Conservation (phyloP, 1,284 basidiomycete genomes). For the Taiwanofungus camphoratus region DNA sequence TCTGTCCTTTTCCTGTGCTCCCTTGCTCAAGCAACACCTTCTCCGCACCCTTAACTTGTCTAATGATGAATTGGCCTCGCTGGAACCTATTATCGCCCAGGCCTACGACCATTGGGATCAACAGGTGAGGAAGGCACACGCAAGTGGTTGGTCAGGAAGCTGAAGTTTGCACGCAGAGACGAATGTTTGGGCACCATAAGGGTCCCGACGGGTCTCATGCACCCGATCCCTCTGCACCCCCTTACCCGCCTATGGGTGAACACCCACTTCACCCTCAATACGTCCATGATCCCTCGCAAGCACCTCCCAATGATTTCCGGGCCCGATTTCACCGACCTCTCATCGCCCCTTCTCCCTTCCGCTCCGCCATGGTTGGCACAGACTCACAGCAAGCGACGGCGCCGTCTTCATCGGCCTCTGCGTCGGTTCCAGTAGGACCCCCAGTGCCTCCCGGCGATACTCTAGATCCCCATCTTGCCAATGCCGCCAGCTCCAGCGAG, state of each 20-base stretch:
- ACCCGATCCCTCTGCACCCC: constrained; percentile 28
- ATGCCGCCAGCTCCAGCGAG: constrained; percentile 19
- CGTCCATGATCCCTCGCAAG: constrained; percentile 24
- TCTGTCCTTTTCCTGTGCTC: constrained; percentile 65
- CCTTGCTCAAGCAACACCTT: constrained; percentile 66
- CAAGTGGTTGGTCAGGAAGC: constrained; percentile 6
- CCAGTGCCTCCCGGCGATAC: constrained; percentile 27
- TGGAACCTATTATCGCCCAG: constrained; percentile 73
- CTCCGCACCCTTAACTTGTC: constrained; percentile 66
- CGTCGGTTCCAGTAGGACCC: constrained; percentile 29
- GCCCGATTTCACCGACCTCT: constrained; percentile 65
- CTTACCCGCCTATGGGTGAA: constrained; percentile 29
- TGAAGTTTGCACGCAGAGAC: constrained; percentile 39
- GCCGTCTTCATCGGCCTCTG: constrained; percentile 28
- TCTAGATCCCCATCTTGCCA: constrained; percentile 43
- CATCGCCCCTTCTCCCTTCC: constrained; percentile 61
- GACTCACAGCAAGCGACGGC: constrained; percentile 12
- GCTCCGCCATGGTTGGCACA: constrained; percentile 27
- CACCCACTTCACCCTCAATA: constrained; percentile 21
- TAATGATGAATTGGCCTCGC: constrained; percentile 67
- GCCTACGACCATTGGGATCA: constrained; percentile 81
- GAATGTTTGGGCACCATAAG: constrained; percentile 54
- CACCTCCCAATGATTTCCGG: constrained; percentile 54
- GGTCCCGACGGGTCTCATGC: constrained; percentile 26
- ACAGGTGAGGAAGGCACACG: constrained; percentile 41